Conservation (phyloP, 2,329 filamentous ascomycete species). For the Diaporthe velutina region DNA sequence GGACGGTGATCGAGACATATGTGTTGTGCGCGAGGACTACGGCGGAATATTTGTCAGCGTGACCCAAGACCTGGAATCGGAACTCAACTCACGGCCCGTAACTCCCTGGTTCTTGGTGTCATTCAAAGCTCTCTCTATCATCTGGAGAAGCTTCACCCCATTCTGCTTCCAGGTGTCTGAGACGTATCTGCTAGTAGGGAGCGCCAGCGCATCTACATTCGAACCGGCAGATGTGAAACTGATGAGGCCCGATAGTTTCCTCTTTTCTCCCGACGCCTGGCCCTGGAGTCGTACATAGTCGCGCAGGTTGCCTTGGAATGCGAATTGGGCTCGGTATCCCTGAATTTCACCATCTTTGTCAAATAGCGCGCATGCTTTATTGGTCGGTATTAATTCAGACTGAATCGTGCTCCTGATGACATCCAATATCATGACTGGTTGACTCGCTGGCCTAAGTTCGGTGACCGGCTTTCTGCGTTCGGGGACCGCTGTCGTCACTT, state of each 20-base stretch:
- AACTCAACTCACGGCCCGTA: neutral
- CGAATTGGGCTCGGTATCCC: neutral
- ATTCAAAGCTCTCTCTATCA: neutral
- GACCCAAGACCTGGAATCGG: no score
- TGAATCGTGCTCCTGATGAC: neutral
- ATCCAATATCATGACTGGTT: neutral
- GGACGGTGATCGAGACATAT: neutral
- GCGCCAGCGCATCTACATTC: neutral
- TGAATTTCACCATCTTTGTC: neutral
- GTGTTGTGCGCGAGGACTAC: neutral
- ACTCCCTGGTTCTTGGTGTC: fast-evolving
- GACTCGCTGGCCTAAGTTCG: no score
- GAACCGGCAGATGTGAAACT: neutral
- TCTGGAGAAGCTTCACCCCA: neutral
- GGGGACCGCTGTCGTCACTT: no score
- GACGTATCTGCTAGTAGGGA: neutral
- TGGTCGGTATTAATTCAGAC: no score
- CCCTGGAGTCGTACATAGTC: neutral
- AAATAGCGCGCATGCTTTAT: no score
- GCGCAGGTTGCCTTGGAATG: neutral
- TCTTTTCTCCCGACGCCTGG: neutral
- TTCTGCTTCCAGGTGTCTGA: neutral
- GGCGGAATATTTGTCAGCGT: neutral
- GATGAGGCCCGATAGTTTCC: neutral
- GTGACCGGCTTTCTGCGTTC: no score